phyloP scores from a whole-genome alignment of 441 rosid genomes.

The Eutrema salsugineum region DNA sequence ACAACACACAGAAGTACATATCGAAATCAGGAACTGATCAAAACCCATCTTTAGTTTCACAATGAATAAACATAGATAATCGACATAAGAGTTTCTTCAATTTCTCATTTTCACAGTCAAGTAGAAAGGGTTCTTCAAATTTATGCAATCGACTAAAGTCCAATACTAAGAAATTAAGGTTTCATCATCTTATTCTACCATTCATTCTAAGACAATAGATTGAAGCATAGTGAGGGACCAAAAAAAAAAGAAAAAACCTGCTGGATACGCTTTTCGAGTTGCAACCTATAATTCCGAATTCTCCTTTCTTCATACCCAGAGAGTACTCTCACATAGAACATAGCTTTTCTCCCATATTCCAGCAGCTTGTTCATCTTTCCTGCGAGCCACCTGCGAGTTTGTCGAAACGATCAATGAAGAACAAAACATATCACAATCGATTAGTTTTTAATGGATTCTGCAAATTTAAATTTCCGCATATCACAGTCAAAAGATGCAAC shows the following conservation, averaged over 20 bases:
- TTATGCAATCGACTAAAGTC: background rate
- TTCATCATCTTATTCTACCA: background rate
- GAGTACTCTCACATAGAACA: constrained; percentile 80
- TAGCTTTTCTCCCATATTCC: constrained; percentile 78
- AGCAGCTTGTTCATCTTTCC: constrained; percentile 61
- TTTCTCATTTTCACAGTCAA: background rate
- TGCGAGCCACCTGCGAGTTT: constrained; percentile 12
- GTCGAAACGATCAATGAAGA: constrained; percentile 6
- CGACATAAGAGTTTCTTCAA: background rate
- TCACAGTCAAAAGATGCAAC: constrained; percentile 8
- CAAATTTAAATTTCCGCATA: background rate
- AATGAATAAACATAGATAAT: background rate
- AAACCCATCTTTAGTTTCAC: background rate
- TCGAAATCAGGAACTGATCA: background rate
- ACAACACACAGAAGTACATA: background rate
- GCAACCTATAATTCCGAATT: constrained; percentile 71
- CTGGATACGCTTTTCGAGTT: constrained; percentile 66
- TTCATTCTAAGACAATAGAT: background rate
- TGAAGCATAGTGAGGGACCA: background rate
- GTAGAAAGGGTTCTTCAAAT: background rate
- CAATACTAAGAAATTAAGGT: background rate
- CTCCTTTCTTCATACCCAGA: constrained; percentile 89
- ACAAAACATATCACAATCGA: background rate
- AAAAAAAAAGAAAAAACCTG: constrained; percentile 40
- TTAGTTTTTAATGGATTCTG: background rate